Conservation (phyloP, 805 yeast genomes). For the Wickerhamomyces canadensis region DNA sequence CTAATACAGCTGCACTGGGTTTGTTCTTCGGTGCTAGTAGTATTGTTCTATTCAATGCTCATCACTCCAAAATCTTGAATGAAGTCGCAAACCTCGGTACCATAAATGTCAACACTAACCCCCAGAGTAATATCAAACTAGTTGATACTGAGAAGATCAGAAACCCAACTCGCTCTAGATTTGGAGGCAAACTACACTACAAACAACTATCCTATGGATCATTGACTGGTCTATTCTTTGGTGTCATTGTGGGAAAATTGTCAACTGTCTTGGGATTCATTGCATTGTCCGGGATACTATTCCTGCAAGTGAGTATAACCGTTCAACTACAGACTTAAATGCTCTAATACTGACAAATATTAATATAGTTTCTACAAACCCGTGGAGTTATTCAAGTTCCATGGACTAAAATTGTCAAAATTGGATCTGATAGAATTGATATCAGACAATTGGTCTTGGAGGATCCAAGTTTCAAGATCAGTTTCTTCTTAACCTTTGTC, state of each 20-base stretch:
- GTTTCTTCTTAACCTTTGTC: conserved; percentile 49
- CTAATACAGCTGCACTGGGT: conserved; percentile 12
- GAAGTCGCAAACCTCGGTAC: conserved; percentile 22
- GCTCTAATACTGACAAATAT: too few species aligned
- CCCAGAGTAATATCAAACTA: conserved; percentile 1
- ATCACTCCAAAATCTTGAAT: conserved; percentile 21
- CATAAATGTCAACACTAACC: conserved; percentile 10
- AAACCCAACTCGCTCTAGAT: conserved; percentile 16
- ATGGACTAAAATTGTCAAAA: conserved; percentile 29
- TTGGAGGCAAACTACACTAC: conserved; percentile 47
- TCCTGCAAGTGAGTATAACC: conserved; percentile 18
- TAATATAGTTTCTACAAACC: conserved; percentile 46
- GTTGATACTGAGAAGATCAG: conserved; percentile 3
- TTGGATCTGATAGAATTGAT: conserved; percentile 38
- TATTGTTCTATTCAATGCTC: conserved; percentile 11
- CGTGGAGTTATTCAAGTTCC: conserved; percentile 45
- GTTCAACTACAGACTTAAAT: too few species aligned
- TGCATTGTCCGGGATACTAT: conserved; percentile 38
- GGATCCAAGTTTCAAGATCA: conserved; percentile 54
- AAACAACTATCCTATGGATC: conserved; percentile 58
- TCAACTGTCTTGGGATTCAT: conserved; percentile 47
- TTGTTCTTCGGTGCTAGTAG: conserved; percentile 22
- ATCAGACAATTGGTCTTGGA: conserved; percentile 47
- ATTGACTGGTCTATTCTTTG: conserved; percentile 50
- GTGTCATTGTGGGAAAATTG: conserved; percentile 54